Base-by-base conservation (phyloP, 2,329 filamentous ascomycete genomes). In the Apiospora saccharicola region DNA sequence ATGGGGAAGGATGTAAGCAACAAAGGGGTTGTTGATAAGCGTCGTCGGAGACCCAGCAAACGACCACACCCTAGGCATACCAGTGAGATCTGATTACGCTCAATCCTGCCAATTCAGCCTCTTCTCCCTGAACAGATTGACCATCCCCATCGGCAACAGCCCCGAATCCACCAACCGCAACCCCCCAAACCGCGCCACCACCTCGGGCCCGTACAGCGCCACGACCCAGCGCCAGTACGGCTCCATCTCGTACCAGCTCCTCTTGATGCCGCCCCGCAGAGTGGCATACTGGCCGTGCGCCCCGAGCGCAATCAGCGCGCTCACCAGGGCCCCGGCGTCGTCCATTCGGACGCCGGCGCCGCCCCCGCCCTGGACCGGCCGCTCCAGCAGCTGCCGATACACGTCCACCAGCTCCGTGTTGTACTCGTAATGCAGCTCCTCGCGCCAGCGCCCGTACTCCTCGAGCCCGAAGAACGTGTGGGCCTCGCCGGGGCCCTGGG, bases 181-280 rank as follows among this genome's bases (percentile, higher is more conserved):
- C 0, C 85, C 84, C 0, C 85, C 85, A 75, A 86, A 87, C 16
- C 81, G 78, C 10, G 80, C 78, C 6, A 86, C 77, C 70, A 86
- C 81, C 74, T 86, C 85, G 4, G 81, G 81, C 1, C 84, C 84
- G 37, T 85, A 86, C 74, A 86, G 78, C 74, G 82, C 81, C 22
- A 83, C 77, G 12, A 87, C 80, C 86, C 86, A 88, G 71, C 79
- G 81, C 84, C 86, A 86, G 71, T 88, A 88, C 4, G 81, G 77
- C 19, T 81, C 79, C 81, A 85, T 83, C 0, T 2, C 3, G 0
- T 61, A 0, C 82, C 53, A 61, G 3, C 37, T 30, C 7, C 53
- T 61, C 30, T 83, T 74, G 53, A 77, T 67, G 16, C 71, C 78
- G 22, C 71, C 78, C 64, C 51, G 37, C 70, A 69, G 46, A 41